Evolutionary conservation across 2,329 filamentous ascomycete species (phyloP).

Genomic region (Paraphoma chrysanthemicola): DNA sequence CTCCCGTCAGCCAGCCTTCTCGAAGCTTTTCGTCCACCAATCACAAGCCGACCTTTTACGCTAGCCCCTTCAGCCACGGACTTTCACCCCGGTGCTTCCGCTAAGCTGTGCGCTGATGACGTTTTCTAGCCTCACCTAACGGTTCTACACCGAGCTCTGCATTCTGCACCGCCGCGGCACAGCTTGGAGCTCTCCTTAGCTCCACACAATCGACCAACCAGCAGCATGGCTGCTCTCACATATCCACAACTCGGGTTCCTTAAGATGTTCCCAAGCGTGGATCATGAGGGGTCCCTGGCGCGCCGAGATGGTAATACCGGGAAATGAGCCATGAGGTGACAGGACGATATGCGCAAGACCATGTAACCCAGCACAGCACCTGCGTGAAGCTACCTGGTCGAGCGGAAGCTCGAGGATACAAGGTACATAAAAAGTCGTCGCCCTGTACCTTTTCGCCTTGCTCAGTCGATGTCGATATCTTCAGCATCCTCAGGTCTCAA

Average conservation of each 20-base stretch:
- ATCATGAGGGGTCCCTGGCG: constrained; percentile 17
- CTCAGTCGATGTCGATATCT: neutral
- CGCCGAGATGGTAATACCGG: constrained; percentile 18
- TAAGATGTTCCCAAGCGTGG: constrained; percentile 8
- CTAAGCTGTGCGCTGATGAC: constrained; percentile 24
- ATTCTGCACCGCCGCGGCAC: constrained; percentile 17
- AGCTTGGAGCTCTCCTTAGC: constrained; percentile 27
- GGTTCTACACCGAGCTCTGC: constrained; percentile 16
- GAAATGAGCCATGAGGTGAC: constrained; percentile 10
- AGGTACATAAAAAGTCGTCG: constrained; percentile 16
- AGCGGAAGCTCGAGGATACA: constrained; percentile 3
- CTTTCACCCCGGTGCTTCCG: constrained; percentile 26
- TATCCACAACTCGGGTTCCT: constrained; percentile 4
- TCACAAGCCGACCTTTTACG: constrained; percentile 8
- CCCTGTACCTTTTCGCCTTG: neutral
- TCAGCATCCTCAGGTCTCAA: constrained; percentile 6
- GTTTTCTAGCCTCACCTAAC: constrained; percentile 14
- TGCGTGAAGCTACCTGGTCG: constrained; percentile 7
- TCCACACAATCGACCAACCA: constrained; percentile 21
- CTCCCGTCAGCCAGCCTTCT: constrained; percentile 18
- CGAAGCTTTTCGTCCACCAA: constrained; percentile 37
- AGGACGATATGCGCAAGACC: constrained; percentile 6
- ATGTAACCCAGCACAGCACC: constrained; percentile 12
- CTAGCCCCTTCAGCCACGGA: constrained; percentile 32
- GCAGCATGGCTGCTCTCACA: constrained; percentile 11